Evolutionary conservation across 768 basidiomycete species (phyloP), one percentile per base, ranked within the genome.

Genomic region (Podaxis sp.): DNA sequence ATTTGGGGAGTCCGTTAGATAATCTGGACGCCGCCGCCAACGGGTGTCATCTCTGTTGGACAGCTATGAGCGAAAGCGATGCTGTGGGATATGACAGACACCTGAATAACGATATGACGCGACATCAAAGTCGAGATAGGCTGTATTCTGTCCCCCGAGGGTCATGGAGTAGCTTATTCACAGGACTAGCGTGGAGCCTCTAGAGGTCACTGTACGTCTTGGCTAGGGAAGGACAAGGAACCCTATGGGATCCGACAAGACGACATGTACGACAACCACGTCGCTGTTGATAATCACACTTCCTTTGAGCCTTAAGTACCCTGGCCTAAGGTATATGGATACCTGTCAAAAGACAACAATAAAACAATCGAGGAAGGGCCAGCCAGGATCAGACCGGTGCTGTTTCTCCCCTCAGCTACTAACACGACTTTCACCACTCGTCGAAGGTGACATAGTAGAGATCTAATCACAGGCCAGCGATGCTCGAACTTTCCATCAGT

Each of bases 401-500:
- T 22, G 11, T 24, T 19, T 26, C 26, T 19, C 7, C n/a, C 15
- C 3, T 17, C 15, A 49, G 4, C 19, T 1, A 4, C 24, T 49
- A 19, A 49, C 9, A 9, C 4, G 6, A 1, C 9, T 4, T 26
- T 22, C 22, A 42, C 13, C 12, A 55, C 53, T 46, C 17, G 55
- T 53, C 42, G 28, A 61, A 61, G 28, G 40, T 40, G 3, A 61
- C 36, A 30, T 53, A 54, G 33, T 61, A 61, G 4, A 61, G 52
- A 33, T 61, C 59, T 54, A 17, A n/a, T 28, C 28, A 28, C 28
- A 28, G 28, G 7, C 28, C 5, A 6, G 28, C 28, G 28, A 28
- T 28, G 6, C 28, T 28, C 28, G 28, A 28, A 28, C 28, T 7
- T 28, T 28, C 5, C 28, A 1, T 28, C 28, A 6, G 28, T 28